Conservation (phyloP, 2,329 filamentous ascomycete genomes). For the Drechmeria coniospora region DNA sequence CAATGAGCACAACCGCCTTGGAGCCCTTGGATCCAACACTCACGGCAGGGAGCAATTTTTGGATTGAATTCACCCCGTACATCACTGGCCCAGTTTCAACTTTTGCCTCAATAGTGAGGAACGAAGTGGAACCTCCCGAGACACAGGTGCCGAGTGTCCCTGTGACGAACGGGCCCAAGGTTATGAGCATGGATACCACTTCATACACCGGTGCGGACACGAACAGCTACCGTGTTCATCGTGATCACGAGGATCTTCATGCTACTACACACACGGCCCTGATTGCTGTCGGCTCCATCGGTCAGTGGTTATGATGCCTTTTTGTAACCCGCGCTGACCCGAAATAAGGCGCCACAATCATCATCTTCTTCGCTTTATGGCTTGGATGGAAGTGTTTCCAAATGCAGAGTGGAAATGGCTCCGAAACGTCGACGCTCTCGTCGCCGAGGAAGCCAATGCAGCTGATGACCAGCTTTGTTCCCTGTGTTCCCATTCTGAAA, state of each 20-base stretch:
- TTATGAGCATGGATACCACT: slow-evolving; percentile 1
- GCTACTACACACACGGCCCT: slow-evolving; percentile 6
- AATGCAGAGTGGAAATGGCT: slow-evolving; percentile 9
- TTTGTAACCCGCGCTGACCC: not conserved
- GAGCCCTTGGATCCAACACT: no score
- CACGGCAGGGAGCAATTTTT: no score
- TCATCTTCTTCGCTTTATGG: slow-evolving; percentile 29
- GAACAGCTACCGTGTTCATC: not conserved
- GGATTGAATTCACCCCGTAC: no score
- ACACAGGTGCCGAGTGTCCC: not conserved
- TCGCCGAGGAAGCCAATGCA: slow-evolving; percentile 2
- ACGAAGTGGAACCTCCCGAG: slow-evolving; percentile 1
- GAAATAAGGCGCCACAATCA: slow-evolving; percentile 23
- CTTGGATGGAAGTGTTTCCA: slow-evolving; percentile 22
- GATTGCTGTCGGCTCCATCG: slow-evolving; percentile 8
- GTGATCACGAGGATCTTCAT: slow-evolving; percentile 1
- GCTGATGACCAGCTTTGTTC: slow-evolving; percentile 6
- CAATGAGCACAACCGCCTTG: no score
- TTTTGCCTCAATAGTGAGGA: slow-evolving; percentile 3
- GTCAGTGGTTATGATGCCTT: slow-evolving; percentile 3
- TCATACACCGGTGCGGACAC: not conserved
- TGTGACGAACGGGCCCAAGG: not conserved
- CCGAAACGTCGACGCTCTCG: not conserved
- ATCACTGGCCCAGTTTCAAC: no score
- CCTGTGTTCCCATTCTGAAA: slow-evolving; percentile 20